Evolutionary conservation across 2,329 filamentous ascomycete genomes (phyloP).

Genomic region (Neoarthrinium moseri): DNA sequence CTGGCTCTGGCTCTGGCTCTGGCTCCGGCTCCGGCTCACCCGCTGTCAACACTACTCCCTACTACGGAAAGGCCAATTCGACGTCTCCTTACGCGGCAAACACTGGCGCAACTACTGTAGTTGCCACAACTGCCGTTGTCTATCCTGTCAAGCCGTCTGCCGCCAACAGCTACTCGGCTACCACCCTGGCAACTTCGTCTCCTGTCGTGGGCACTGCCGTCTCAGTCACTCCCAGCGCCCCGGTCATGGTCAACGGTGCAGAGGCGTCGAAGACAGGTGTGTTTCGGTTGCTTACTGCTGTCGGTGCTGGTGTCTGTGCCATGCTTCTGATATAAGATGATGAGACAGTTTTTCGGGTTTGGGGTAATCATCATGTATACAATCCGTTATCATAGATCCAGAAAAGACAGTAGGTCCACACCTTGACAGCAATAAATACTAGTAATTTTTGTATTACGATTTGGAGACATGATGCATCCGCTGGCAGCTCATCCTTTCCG

Average conservation of each 20-base stretch:
- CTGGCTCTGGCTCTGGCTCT: constrained; percentile 5
- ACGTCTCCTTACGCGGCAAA: background rate
- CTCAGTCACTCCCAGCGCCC: background rate
- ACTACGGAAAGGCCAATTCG: background rate
- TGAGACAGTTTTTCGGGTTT: too few relatives aligned
- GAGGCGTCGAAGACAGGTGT: background rate
- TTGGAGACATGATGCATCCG: too few relatives aligned
- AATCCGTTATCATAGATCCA: too few relatives aligned
- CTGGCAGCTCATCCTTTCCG: too few relatives aligned
- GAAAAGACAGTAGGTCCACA: too few relatives aligned
- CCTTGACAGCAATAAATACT: too few relatives aligned
- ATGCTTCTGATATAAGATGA: background rate
- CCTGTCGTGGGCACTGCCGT: background rate
- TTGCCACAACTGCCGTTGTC: background rate
- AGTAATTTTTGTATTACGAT: too few relatives aligned
- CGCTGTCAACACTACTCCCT: background rate
- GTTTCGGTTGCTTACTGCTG: background rate
- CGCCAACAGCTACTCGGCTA: background rate
- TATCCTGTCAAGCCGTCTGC: background rate
- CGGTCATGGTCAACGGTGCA: background rate
- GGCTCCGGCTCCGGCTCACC: background rate
- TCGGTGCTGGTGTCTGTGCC: background rate
- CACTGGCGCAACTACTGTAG: background rate
- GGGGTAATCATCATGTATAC: too few relatives aligned
- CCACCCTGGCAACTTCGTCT: background rate